phyloP scores from a whole-genome alignment of 1,284 basidiomycete genomes.

The Microbotryum saponariae region DNA sequence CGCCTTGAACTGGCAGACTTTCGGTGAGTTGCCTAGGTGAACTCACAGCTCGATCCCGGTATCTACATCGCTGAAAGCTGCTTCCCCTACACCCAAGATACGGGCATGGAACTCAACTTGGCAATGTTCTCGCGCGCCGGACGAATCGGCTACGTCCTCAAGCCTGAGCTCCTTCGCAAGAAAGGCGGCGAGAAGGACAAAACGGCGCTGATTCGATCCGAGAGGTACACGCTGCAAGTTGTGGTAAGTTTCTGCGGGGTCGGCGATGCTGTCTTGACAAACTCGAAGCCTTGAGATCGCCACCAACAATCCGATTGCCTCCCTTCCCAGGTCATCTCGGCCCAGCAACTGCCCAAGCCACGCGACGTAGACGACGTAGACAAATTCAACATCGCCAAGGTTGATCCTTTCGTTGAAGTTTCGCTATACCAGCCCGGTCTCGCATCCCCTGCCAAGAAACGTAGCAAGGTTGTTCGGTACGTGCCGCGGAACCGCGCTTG shows the following conservation, averaged over 20 bases:
- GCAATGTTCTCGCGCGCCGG: slow-evolving; percentile 90
- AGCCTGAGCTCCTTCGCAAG: slow-evolving; percentile 67
- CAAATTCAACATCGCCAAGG: slow-evolving; percentile 44
- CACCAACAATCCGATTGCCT: slow-evolving; percentile 4
- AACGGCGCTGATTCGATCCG: slow-evolving; percentile 52
- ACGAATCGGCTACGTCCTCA: slow-evolving; percentile 79
- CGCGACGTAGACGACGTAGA: slow-evolving; percentile 49
- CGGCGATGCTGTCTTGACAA: neutral
- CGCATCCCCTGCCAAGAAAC: slow-evolving; percentile 4
- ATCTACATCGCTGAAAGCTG: neutral
- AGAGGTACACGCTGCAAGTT: slow-evolving; percentile 58
- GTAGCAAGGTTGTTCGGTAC: slow-evolving; percentile 24
- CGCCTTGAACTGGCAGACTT: slow-evolving; percentile 96
- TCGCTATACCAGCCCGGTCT: slow-evolving; percentile 62
- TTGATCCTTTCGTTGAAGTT: slow-evolving; percentile 73
- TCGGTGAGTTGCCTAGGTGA: slow-evolving; percentile 50
- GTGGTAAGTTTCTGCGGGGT: slow-evolving; percentile 45
- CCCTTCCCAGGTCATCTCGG: slow-evolving; percentile 65
- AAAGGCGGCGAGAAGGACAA: slow-evolving; percentile 50
- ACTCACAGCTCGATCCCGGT: neutral
- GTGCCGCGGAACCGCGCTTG: slow-evolving; percentile 1
- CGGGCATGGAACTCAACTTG: slow-evolving; percentile 82
- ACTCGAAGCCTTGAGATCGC: neutral
- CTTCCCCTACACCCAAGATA: slow-evolving; percentile 48
- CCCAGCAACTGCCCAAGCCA: slow-evolving; percentile 78